These are phyloP conservation scores for Arthrocladium fulminans DNA, from an alignment of 2,329 filamentous ascomycete genomes.

Conservation along the genomic window DNA sequence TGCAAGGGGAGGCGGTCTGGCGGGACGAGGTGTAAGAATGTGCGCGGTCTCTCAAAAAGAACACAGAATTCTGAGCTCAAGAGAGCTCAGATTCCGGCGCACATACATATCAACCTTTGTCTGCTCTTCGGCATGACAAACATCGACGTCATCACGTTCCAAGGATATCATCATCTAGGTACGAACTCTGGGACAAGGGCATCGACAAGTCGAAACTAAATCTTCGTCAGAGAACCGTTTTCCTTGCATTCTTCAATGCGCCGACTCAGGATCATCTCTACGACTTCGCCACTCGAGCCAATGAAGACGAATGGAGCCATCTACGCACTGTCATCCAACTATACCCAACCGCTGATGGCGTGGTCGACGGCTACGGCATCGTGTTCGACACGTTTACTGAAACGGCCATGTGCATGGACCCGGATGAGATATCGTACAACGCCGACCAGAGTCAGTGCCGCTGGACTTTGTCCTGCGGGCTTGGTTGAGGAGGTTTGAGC, in stretches of 20 bases:
- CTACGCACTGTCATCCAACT: constrained; percentile 3
- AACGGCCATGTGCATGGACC: constrained; percentile 1
- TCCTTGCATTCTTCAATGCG: background rate
- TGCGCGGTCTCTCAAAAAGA: background rate
- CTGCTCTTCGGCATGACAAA: too few species aligned
- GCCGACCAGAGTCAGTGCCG: background rate
- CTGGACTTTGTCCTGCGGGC: constrained; percentile 1
- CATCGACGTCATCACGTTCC: constrained; percentile 1
- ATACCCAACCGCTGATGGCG: background rate
- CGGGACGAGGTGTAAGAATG: too few species aligned
- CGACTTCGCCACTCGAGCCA: background rate
- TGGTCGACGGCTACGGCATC: background rate
- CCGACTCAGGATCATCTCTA: background rate
- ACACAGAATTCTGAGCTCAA: too few species aligned
- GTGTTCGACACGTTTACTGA: constrained; percentile 4
- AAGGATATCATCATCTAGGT: background rate
- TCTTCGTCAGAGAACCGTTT: background rate
- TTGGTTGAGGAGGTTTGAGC: constrained; percentile 1
- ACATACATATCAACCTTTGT: too few species aligned
- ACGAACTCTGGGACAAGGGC: background rate
- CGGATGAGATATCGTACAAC: background rate
- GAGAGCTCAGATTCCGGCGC: too few species aligned
- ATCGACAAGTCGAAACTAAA: background rate
- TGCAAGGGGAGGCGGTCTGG: background rate
- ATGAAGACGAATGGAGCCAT: constrained; percentile 1